phyloP scores from a whole-genome alignment of 2,329 filamentous ascomycete genomes.

The Raffaelea arxii region DNA sequence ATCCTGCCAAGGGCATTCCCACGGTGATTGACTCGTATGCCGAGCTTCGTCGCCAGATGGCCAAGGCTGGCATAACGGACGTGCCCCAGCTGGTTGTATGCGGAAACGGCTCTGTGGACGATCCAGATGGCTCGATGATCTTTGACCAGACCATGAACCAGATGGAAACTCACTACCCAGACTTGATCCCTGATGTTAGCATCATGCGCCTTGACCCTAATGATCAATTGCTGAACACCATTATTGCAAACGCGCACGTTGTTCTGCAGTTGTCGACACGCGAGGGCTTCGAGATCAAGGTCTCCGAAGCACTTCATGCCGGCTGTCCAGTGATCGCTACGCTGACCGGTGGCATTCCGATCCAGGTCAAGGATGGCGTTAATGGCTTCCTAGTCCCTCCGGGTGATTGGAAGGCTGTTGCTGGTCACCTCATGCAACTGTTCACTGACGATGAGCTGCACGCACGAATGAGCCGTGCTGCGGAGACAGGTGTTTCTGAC shows the following conservation, averaged over 20 bases:
- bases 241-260: conserved; percentile 63
- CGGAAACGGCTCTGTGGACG: conserved; percentile 72
- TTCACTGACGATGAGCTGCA: conserved; percentile 58
- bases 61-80: conserved; percentile 39
- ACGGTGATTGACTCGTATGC: conserved; percentile 69
- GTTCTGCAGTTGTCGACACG: conserved; percentile 71
- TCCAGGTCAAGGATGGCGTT: conserved; percentile 63
- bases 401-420: conserved; percentile 61
- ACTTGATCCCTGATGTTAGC: conserved; percentile 56
- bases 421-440: conserved; percentile 53
- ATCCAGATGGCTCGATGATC: conserved; percentile 64
- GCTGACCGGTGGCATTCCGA: conserved; percentile 66
- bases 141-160: conserved; percentile 63
- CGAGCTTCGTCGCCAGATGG: conserved; percentile 54
- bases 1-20: conserved; percentile 73
- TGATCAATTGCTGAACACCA: conserved; percentile 69
- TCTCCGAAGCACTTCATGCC: conserved; percentile 73
- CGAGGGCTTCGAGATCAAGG: conserved; percentile 81
- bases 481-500: conserved; percentile 59
- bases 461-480: conserved; percentile 54
- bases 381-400: conserved; percentile 67
- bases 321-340: conserved; percentile 71
- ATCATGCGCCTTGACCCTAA: conserved; percentile 69
- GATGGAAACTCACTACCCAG: conserved; percentile 51
- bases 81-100: conserved; percentile 67